Conservation (phyloP, 2,329 filamentous ascomycete genomes). For the Fusarium oxysporum region DNA sequence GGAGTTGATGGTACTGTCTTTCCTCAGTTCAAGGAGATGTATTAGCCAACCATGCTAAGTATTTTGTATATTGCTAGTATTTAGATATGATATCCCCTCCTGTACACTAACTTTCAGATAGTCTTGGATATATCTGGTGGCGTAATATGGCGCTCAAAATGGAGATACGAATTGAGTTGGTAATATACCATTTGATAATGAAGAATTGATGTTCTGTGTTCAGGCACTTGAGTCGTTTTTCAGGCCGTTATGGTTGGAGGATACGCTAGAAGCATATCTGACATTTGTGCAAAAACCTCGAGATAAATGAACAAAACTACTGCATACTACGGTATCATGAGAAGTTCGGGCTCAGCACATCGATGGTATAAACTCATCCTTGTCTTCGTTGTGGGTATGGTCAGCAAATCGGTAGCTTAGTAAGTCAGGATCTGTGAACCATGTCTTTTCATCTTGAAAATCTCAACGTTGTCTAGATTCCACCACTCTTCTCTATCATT, state of each 20-base stretch:
- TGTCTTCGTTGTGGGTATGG: not conserved
- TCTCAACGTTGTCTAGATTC: not conserved
- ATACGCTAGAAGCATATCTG: not conserved
- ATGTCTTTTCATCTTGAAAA: not conserved
- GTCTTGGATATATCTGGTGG: not conserved
- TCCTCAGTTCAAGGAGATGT: conserved; percentile 54
- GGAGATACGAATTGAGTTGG: not conserved
- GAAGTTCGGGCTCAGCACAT: not conserved
- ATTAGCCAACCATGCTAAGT: conserved; percentile 37
- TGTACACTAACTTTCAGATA: not conserved
- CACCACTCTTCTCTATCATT: not conserved
- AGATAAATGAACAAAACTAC: not conserved
- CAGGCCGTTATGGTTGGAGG: not conserved
- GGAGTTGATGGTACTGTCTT: conserved; percentile 51
- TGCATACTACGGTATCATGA: not conserved
- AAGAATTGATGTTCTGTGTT: not conserved
- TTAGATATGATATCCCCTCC: conserved; percentile 14
- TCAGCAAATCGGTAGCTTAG: conserved; percentile 7
- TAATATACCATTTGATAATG: not conserved
- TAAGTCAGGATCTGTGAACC: not conserved
- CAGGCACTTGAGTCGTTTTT: not conserved
- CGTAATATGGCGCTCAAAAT: not conserved
- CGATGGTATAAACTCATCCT: not conserved
- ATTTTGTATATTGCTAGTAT: not conserved
- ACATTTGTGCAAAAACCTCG: no score